phyloP scores from a whole-genome alignment of 495 filamentous ascomycete species.

The Annulohypoxylon nitens region DNA sequence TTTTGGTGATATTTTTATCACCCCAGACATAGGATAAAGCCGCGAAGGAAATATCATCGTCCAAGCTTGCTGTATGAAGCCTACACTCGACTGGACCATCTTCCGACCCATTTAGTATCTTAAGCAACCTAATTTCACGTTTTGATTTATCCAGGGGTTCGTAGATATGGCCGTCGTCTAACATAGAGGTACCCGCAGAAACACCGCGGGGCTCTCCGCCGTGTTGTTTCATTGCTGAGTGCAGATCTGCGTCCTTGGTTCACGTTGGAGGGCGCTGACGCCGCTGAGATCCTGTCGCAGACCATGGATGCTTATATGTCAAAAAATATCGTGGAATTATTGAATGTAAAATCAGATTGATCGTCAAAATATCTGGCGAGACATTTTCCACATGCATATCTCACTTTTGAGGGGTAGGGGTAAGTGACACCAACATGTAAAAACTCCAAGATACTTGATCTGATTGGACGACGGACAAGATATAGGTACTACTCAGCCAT shows the following conservation, averaged over 20 bases:
- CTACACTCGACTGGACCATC: neutral
- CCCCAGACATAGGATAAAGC: too few species aligned
- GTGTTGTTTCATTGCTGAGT: neutral
- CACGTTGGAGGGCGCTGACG: too few species aligned
- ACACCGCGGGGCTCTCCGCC: too few species aligned
- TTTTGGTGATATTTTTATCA: too few species aligned
- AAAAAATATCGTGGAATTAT: neutral
- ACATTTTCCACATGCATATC: neutral
- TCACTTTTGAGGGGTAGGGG: neutral
- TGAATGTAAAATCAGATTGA: neutral
- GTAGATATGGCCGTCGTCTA: neutral
- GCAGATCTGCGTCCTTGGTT: neutral
- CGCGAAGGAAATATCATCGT: too few species aligned
- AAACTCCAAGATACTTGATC: neutral
- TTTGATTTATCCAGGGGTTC: neutral
- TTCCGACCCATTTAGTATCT: neutral
- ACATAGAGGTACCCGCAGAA: neutral
- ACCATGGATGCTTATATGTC: too few species aligned
- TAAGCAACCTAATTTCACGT: neutral
- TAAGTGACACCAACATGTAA: too few species aligned
- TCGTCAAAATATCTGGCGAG: neutral
- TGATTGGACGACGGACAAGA: neutral
- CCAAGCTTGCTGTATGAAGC: neutral
- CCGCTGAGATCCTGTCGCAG: too few species aligned
- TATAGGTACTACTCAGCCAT: neutral